Evolutionary conservation across 75 land plant species (phyloP), one percentile per base, ranked within the genome.

Genomic region (Adiantum capillusveneris): DNA sequence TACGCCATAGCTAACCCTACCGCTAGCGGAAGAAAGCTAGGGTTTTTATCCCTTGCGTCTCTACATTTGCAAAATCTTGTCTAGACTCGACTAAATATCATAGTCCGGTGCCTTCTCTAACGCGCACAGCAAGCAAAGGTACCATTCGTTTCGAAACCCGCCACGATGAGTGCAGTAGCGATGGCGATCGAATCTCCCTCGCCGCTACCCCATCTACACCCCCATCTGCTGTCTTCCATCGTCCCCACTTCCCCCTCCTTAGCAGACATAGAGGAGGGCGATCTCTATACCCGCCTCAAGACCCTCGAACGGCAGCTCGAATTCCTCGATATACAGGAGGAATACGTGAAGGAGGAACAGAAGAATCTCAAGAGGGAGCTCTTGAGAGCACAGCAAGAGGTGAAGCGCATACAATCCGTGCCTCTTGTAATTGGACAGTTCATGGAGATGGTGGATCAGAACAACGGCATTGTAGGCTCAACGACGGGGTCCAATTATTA

Each of bases 361-460:
- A 86, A 86, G 70, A 86, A 86, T 45, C 76, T 86, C 44, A 80
- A 80, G 74, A 70, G 90, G 0, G 90, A 86, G 68, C 77, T 71
- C 7, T 74, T 86, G 6, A 64, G 90, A 0, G 87, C 87, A 14
- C 90, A 86, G 77, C 87, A 86, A 71, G 90, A 86, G 84, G 90
- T 86, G n/a, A 83, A 86, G 67, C 62, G 90, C 60, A 86, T 86
- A 66, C 90, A 86, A 52, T 86, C 87, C 13, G 90, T 86, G 59
- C 90, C 90, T 0, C 76, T 86, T 1, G 90, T 86, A 16, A 86
- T 86, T 34, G 90, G 87, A 19, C 90, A 86, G 74, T 86, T 86
- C 73, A 83, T 86, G 83, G 90, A 86, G 63, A 86, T 86, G 87
- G 83, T 86, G 16, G 90, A 86, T 46, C 78, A 77, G 87, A 86